Base-by-base conservation (phyloP, 148 eudicot species). In the Agrostemma githago region DNA sequence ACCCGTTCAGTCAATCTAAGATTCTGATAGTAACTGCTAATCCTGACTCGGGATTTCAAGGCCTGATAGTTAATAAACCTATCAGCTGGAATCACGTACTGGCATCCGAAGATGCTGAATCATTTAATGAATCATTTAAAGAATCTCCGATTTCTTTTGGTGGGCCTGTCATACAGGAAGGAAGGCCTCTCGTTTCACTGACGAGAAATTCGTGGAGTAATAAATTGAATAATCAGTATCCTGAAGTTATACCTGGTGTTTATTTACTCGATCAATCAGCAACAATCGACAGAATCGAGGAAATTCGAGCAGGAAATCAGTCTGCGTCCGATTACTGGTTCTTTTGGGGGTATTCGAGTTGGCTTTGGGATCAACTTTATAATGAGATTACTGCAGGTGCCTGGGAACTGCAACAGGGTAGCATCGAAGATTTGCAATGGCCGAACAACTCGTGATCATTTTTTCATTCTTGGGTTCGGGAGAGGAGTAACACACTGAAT, bases 291-390 rank as follows among this genome's bases (percentile, higher is more conserved):
- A 76, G 57, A 62, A 76, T 93, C 3, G 68, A 81, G 79, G 85
- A 82, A 44, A 51, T 93, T n/a, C 82, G 78, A 73, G 73, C 62
- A 12, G 88, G 88, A 64, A 83, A 85, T 39, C 72, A 72, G 63
- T 84, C 89, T 68, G 75, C 81, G 67, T 34, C 44, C 8, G 88
- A 86, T 59, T 88, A 73, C 69, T 90, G 94, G 98, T 93, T 93
- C 87, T 93, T 93, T 76, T 71, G 88, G 68, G 98, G 97, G 5
- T 91, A 82, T 74, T 86, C 91, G 5, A 85, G 89, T 14, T 93
- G 98, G 97, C 83, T 80, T 56, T 88, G 94, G 96, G 84, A 84
- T 61, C 98, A 88, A 73, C 82, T 93, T 41, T 83, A 76, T 69
- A 72, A 73, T 64, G 97, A 93, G 86, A 89, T 93, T 74, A 79